These are phyloP conservation scores for Aspergillus sp. DNA, from an alignment of 2,329 filamentous ascomycete species.

Conservation along the genomic window DNA sequence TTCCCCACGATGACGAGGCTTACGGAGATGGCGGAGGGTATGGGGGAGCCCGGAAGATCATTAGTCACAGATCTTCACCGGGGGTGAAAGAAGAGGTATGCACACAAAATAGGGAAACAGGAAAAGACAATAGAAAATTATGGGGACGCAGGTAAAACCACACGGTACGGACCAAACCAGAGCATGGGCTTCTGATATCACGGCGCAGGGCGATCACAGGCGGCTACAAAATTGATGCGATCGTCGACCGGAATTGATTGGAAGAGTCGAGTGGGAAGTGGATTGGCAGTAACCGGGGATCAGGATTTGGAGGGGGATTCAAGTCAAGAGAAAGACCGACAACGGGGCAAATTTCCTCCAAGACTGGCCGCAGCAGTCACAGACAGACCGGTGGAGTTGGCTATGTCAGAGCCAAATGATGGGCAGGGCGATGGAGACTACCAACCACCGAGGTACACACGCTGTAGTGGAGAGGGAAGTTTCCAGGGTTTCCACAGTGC, in stretches of 20 bases:
- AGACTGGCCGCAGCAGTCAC: neutral
- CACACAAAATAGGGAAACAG: conserved; percentile 20
- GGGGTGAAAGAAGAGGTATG: conserved; percentile 9
- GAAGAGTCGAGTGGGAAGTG: neutral
- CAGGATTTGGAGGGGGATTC: neutral
- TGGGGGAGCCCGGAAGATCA: conserved; percentile 19
- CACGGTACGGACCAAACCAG: neutral
- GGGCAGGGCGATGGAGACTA: neutral
- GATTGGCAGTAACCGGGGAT: conserved; percentile 1
- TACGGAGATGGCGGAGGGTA: conserved; percentile 23
- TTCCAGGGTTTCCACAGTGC: neutral
- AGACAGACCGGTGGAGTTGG: neutral
- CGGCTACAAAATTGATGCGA: conserved; percentile 1
- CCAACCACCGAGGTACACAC: neutral
- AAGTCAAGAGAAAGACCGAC: neutral
- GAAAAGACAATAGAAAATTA: conserved; percentile 11
- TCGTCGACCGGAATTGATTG: neutral
- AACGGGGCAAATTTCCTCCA: neutral
- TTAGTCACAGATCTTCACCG: conserved; percentile 17
- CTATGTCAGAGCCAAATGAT: neutral
- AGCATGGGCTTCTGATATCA: neutral
- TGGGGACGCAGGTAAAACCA: conserved; percentile 4
- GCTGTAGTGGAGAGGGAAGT: neutral
- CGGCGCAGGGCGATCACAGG: neutral
- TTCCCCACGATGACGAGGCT: conserved; percentile 26